Evolutionary conservation across 2,329 filamentous ascomycete species (phyloP).

Genomic region (Neofusicoccum sp.): DNA sequence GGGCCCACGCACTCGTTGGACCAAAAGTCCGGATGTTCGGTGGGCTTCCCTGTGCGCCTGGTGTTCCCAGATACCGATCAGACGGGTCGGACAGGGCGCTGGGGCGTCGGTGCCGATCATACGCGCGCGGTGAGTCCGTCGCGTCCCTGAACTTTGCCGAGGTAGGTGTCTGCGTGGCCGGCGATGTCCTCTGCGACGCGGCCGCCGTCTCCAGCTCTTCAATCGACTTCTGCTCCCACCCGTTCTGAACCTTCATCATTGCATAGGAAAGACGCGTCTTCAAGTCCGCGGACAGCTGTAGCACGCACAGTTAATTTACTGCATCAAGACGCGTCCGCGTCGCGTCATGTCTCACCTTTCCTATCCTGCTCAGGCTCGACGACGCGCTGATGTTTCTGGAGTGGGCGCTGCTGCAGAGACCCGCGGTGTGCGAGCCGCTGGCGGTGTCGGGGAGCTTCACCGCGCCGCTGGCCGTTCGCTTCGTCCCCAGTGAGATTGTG

Average conservation of each 20-base stretch:
- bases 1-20: not conserved
- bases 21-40: slow-evolving; percentile 1
- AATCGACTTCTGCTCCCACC: slow-evolving; percentile 77
- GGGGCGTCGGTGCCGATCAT: slow-evolving; percentile 28
- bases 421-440: slow-evolving; percentile 10
- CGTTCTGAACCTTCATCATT: slow-evolving; percentile 85
- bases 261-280: slow-evolving; percentile 85
- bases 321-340: slow-evolving; percentile 10
- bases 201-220: slow-evolving; percentile 64
- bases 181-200: slow-evolving; percentile 21
- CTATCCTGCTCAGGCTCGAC: slow-evolving; percentile 67
- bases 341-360: slow-evolving; percentile 59
- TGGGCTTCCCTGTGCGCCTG: slow-evolving; percentile 19
- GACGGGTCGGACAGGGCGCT: slow-evolving; percentile 39
- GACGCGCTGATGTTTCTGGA: slow-evolving; percentile 71
- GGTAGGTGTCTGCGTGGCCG: slow-evolving; percentile 13
- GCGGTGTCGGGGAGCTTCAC: slow-evolving; percentile 49
- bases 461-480: slow-evolving; percentile 74
- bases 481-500: slow-evolving; percentile 52
- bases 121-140: slow-evolving; percentile 30
- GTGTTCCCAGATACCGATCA: slow-evolving; percentile 32
- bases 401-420: slow-evolving; percentile 47
- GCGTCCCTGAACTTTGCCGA: slow-evolving; percentile 23
- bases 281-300: slow-evolving; percentile 72
- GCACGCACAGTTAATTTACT: slow-evolving; percentile 21